A percentile compares a stretch with the other conserved stretches of the same genome.
Conservation (phyloP, 805 yeast genomes). For the Wickerhamiella kurtzmanii region DNA sequence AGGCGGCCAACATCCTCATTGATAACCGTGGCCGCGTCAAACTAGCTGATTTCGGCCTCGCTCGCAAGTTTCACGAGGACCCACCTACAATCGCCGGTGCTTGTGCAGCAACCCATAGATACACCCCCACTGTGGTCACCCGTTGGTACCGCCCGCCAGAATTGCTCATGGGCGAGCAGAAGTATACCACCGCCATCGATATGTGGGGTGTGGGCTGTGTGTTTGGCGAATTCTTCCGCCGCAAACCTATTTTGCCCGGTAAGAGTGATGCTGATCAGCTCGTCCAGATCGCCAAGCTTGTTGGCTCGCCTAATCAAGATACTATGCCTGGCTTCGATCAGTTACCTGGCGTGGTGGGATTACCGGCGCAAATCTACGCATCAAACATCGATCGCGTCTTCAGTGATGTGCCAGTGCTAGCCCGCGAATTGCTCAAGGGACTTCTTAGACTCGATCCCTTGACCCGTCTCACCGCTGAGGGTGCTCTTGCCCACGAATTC, state of each 20-base stretch:
- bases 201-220: conserved; percentile 98
- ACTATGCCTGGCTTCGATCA: conserved; percentile 48
- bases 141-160: conserved; percentile 98
- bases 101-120: conserved; percentile 28
- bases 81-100: conserved; percentile 41
- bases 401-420: conserved; percentile 18
- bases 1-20: conserved; percentile 86
- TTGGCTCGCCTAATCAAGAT: conserved; percentile 62
- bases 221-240: conserved; percentile 75
- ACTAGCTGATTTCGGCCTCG: conserved; percentile 92
- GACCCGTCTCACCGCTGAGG: conserved; percentile 62
- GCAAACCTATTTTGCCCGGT: conserved; percentile 77
- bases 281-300: conserved; percentile 57
- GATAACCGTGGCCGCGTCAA: conserved; percentile 66
- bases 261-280: conserved; percentile 80
- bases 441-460: conserved; percentile 59
- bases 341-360: conserved; percentile 34
- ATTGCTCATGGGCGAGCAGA: conserved; percentile 67
- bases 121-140: conserved; percentile 74
- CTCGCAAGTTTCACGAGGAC: conserved; percentile 55
- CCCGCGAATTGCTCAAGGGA: conserved; percentile 36
- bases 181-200: conserved; percentile 88
- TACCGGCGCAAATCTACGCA: conserved; percentile 17
- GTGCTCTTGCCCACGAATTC: conserved; percentile 59
- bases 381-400: conserved; percentile 32